phyloP scores from a whole-genome alignment of 352 stramenopile species.

The Pythium phragmitis region DNA sequence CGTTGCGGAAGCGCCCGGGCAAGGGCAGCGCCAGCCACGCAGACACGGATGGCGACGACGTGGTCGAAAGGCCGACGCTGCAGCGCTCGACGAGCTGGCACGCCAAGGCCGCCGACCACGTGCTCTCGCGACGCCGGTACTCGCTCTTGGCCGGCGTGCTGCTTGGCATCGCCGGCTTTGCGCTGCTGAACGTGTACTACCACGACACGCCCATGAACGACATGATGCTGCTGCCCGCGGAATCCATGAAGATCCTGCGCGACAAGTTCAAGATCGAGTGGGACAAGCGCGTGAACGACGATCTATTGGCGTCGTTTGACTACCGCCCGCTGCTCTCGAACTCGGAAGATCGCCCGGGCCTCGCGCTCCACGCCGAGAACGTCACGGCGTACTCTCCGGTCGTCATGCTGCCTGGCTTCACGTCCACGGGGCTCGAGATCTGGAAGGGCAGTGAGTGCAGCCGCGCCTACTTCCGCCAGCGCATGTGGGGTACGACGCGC shows the following conservation, averaged over 20 bases:
- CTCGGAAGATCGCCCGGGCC: conserved; percentile 38
- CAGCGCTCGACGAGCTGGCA: conserved; percentile 59
- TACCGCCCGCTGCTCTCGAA: conserved; percentile 45
- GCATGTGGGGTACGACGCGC: conserved; percentile 90
- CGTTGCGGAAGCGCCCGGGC: conserved; percentile 28
- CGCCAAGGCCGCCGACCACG: conserved; percentile 43
- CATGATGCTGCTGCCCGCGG: conserved; percentile 38
- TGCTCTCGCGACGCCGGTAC: conserved; percentile 68
- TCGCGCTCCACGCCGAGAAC: conserved; percentile 48
- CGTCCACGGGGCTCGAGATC: conserved; percentile 93
- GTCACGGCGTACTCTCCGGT: conserved; percentile 70
- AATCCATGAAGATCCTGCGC: conserved; percentile 45
- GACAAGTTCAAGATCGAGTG: conserved; percentile 73
- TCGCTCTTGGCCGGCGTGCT: conserved; percentile 58
- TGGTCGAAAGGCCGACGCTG: conserved; percentile 23
- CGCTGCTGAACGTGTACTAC: conserved; percentile 46
- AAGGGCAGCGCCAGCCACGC: conserved; percentile 9
- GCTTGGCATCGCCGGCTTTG: conserved; percentile 53
- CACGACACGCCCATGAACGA: conserved; percentile 45
- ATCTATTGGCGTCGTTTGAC: conserved; percentile 63
- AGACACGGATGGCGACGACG: neutral
- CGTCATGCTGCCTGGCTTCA: conserved; percentile 93
- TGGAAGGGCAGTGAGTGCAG: conserved; percentile 91
- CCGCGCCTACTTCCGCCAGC: conserved; percentile 88
- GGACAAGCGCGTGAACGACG: conserved; percentile 64